phyloP scores from a whole-genome alignment of 331 rosid species.

The Arachis monticola region DNA sequence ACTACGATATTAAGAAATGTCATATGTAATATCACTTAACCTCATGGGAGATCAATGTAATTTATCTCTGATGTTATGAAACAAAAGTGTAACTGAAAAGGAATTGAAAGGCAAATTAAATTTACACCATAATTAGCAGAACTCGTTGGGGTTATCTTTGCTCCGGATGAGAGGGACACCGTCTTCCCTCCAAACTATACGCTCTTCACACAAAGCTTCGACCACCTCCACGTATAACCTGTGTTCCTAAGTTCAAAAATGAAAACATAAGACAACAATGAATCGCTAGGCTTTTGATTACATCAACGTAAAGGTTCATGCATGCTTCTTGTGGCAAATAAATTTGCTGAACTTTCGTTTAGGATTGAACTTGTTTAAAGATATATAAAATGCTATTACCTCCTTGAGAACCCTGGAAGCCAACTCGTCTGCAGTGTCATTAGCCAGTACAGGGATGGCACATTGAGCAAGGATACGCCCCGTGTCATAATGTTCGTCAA shows the following conservation, averaged over 20 bases:
- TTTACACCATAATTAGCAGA: conserved; percentile 37
- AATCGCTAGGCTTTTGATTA: conserved; percentile 5
- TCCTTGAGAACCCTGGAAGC: conserved; percentile 85
- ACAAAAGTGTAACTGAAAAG: conserved; percentile 1
- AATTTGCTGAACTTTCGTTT: conserved; percentile 7
- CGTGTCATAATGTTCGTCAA: conserved; percentile 88
- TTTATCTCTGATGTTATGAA: conserved; percentile 4
- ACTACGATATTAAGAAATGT: no score
- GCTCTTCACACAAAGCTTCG: conserved; percentile 78
- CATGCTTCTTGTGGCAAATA: conserved; percentile 22
- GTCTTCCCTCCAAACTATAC: conserved; percentile 80
- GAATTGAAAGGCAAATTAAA: background rate
- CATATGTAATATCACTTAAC: no score
- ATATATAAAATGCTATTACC: conserved; percentile 52
- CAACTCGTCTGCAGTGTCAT: conserved; percentile 74
- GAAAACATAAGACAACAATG: background rate
- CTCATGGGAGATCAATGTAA: no score
- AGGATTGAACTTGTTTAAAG: background rate
- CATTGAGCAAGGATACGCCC: conserved; percentile 89
- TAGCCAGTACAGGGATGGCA: conserved; percentile 77
- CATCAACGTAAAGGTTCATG: background rate
- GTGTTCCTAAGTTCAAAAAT: conserved; percentile 65
- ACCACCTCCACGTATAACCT: conserved; percentile 69
- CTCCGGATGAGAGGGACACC: conserved; percentile 86
- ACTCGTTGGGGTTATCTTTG: conserved; percentile 70